Evolutionary conservation across 768 basidiomycete species (phyloP).

Genomic region (Leccinum subgranulosum): DNA sequence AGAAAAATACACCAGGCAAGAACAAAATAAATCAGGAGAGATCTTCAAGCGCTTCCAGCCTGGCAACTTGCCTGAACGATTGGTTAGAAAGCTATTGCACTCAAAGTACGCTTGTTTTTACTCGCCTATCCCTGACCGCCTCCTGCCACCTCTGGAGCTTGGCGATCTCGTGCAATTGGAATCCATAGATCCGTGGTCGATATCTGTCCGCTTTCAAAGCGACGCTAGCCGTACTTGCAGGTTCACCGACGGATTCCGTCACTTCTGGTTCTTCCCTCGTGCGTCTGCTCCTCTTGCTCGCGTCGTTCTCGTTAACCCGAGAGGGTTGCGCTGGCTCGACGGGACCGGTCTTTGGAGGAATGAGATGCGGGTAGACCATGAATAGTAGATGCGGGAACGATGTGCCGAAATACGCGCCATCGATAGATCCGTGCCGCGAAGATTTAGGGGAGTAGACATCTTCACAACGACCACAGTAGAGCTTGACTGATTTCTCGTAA

Average conservation of each 20-base stretch:
- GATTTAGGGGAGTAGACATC: constrained; percentile 98
- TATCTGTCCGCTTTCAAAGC: constrained; percentile 92
- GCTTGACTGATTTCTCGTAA: constrained; percentile 98
- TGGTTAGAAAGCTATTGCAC: constrained; percentile 3
- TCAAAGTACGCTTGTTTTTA: not conserved
- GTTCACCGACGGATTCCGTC: constrained; percentile 58
- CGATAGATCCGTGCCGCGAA: constrained; percentile 94
- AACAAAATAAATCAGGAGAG: constrained; percentile 19
- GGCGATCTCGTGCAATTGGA: constrained; percentile 92
- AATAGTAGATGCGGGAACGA: constrained; percentile 97
- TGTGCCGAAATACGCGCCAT: constrained; percentile 98
- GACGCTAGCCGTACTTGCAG: constrained; percentile 72
- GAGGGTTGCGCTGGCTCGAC: constrained; percentile 33
- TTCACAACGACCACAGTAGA: constrained; percentile 97
- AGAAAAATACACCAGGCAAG: not conserved
- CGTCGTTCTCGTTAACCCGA: constrained; percentile 29
- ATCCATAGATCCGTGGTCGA: constrained; percentile 93
- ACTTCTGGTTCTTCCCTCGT: constrained; percentile 52
- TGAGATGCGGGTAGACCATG: constrained; percentile 93
- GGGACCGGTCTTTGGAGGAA: constrained; percentile 75
- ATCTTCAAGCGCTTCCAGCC: constrained; percentile 48
- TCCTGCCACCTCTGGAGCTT: constrained; percentile 96
- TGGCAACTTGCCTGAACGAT: constrained; percentile 41
- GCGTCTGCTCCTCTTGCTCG: constrained; percentile 40
- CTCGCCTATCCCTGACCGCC: constrained; percentile 79